phyloP scores from a whole-genome alignment of 2,329 filamentous ascomycete species.

The Periconia sp. region DNA sequence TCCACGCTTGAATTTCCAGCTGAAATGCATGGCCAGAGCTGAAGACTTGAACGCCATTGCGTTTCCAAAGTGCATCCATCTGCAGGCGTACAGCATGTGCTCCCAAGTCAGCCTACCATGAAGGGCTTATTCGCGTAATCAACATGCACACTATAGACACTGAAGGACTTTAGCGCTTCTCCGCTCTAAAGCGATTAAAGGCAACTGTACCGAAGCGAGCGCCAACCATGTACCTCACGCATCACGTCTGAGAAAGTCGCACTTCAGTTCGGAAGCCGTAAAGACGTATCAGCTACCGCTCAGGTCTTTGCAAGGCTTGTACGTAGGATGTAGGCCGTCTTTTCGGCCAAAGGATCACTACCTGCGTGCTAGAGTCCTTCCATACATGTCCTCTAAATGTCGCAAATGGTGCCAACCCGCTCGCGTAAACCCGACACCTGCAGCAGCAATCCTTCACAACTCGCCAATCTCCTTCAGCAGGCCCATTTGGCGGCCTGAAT shows the following conservation, averaged over 20 bases:
- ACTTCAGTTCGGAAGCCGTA: no score
- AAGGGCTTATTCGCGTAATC: not conserved
- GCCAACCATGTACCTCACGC: not conserved
- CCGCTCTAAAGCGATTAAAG: not conserved
- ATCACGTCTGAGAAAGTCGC: no score
- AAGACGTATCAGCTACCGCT: no score
- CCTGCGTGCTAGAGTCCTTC: no score
- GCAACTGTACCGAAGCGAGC: not conserved
- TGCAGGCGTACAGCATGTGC: not conserved
- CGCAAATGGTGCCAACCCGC: not conserved
- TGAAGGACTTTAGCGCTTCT: not conserved
- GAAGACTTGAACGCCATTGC: not conserved
- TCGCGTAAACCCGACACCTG: not conserved
- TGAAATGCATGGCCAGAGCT: constrained; percentile 5
- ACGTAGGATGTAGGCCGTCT: no score
- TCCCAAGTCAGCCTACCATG: not conserved
- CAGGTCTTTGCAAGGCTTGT: no score
- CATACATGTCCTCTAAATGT: not conserved
- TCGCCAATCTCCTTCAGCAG: not conserved
- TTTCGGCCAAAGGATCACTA: no score
- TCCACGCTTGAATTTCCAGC: constrained; percentile 6
- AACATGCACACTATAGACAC: not conserved
- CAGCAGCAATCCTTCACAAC: not conserved
- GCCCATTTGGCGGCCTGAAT: no score
- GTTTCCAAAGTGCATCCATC: not conserved